Conservation (phyloP, 306 rosid genomes). For the Neltuma alba region DNA sequence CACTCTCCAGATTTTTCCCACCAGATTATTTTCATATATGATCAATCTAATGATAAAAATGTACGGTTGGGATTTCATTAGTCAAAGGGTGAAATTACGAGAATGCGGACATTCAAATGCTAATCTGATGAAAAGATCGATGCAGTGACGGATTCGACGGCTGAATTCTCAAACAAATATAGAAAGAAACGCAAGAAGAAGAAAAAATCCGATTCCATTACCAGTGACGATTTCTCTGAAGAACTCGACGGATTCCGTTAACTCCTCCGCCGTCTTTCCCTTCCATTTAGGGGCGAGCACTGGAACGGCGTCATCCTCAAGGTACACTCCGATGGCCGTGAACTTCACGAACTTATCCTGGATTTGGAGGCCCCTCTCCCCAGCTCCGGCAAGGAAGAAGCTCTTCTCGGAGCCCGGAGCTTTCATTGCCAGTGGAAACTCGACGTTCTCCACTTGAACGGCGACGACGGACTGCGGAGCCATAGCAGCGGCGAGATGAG, state of each 20-base stretch:
- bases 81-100: not conserved
- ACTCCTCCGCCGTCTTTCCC: slow-evolving; percentile 47
- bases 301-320: not conserved
- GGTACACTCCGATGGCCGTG: slow-evolving; percentile 41
- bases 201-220: not conserved
- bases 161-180: not conserved
- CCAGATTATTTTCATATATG: no score
- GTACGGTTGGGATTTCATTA: not conserved
- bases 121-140: not conserved
- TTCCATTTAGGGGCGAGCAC: slow-evolving; percentile 41
- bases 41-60: no score
- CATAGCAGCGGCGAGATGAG: not conserved
- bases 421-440: slow-evolving; percentile 29
- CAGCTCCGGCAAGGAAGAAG: slow-evolving; percentile 57
- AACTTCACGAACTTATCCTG: slow-evolving; percentile 71
- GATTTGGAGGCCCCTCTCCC: slow-evolving; percentile 70
- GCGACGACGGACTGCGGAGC: slow-evolving; percentile 26
- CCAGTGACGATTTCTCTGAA: slow-evolving; percentile 76
- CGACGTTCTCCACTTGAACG: slow-evolving; percentile 27
- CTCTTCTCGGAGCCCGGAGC: slow-evolving; percentile 27
- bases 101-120: not conserved
- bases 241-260: slow-evolving; percentile 64
- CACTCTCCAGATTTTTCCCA: no score
- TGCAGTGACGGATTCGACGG: not conserved
- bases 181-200: not conserved